Conservation (phyloP, 495 filamentous ascomycete species). For the Penicillium robsamsonii region DNA sequence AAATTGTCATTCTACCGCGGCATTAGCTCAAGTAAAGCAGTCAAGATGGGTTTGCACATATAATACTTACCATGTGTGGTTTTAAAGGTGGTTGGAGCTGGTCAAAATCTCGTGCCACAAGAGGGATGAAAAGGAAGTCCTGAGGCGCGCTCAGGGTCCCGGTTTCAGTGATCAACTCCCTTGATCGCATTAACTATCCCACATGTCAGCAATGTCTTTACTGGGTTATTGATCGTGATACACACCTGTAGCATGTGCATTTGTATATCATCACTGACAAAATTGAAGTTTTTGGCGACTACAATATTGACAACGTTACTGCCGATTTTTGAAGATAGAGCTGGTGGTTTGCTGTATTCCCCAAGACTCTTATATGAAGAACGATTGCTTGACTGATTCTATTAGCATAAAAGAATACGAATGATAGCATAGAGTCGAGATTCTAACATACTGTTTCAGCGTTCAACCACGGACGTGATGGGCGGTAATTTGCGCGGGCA, state of each 20-base stretch:
- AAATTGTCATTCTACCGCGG: conserved; percentile 70
- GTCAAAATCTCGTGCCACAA: conserved; percentile 49
- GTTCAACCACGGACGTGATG: conserved; percentile 20
- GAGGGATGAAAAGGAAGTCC: conserved; percentile 75
- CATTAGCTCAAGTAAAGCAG: conserved; percentile 7
- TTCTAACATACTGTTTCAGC: conserved; percentile 22
- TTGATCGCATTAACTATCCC: conserved; percentile 71
- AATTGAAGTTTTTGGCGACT: conserved; percentile 75
- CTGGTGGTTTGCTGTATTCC: conserved; percentile 25
- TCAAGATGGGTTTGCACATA: neutral
- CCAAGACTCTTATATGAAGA: conserved; percentile 19
- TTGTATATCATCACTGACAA: conserved; percentile 69
- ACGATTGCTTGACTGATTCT: conserved; percentile 24
- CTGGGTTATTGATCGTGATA: no score
- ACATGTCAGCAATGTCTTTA: conserved; percentile 14
- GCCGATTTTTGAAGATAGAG: conserved; percentile 20
- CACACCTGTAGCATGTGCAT: conserved; percentile 75
- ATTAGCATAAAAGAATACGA: conserved; percentile 3
- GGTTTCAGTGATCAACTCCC: conserved; percentile 69
- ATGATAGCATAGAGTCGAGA: neutral
- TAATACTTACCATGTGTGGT: conserved; percentile 45
- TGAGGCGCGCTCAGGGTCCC: conserved; percentile 70
- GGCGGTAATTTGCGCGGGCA: conserved; percentile 20
- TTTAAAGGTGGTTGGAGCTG: conserved; percentile 37
- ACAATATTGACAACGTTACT: conserved; percentile 71